These are phyloP conservation scores for Phytophthora fragariae DNA, from an alignment of 352 stramenopile species.

Conservation along the genomic window DNA sequence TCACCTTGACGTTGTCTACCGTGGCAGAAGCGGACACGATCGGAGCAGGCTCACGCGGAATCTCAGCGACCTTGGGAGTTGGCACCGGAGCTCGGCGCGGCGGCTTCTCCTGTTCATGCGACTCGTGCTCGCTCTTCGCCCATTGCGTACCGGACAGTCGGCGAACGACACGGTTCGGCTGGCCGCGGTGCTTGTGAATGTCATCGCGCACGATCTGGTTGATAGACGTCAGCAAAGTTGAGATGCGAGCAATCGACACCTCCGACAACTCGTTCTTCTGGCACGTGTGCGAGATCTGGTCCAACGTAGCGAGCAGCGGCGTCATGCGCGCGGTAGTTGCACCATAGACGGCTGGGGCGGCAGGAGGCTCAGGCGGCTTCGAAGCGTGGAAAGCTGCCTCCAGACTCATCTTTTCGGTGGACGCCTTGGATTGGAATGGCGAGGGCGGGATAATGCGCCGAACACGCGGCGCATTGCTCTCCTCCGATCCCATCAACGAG, in stretches of 20 bases:
- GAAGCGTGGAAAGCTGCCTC: conserved; percentile 37
- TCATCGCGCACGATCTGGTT: conserved; percentile 77
- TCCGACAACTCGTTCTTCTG: conserved; percentile 69
- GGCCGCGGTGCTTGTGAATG: conserved; percentile 53
- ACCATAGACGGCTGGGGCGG: conserved; percentile 24
- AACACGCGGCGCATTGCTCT: conserved; percentile 18
- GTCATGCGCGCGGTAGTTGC: conserved; percentile 46
- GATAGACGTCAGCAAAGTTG: conserved; percentile 69
- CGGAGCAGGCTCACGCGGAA: conserved; percentile 30
- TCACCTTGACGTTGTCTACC: conserved; percentile 49
- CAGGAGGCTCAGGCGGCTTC: conserved; percentile 21
- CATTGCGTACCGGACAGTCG: conserved; percentile 46
- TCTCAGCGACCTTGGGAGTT: conserved; percentile 23
- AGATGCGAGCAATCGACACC: conserved; percentile 68
- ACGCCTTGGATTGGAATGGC: conserved; percentile 34
- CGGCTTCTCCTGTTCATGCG: conserved; percentile 27
- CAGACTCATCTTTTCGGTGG: conserved; percentile 33
- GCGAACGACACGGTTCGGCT: conserved; percentile 49
- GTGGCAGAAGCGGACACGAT: conserved; percentile 30
- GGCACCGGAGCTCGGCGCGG: conserved; percentile 13
- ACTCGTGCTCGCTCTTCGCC: conserved; percentile 40
- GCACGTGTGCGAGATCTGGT: conserved; percentile 63
- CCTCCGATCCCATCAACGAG: conserved; percentile 17
- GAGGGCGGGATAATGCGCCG: conserved; percentile 33
- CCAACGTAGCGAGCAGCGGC: conserved; percentile 49